Evolutionary conservation across 306 rosid species (phyloP), one percentile per base, ranked within the genome.

Genomic region (Vicia villosa): DNA sequence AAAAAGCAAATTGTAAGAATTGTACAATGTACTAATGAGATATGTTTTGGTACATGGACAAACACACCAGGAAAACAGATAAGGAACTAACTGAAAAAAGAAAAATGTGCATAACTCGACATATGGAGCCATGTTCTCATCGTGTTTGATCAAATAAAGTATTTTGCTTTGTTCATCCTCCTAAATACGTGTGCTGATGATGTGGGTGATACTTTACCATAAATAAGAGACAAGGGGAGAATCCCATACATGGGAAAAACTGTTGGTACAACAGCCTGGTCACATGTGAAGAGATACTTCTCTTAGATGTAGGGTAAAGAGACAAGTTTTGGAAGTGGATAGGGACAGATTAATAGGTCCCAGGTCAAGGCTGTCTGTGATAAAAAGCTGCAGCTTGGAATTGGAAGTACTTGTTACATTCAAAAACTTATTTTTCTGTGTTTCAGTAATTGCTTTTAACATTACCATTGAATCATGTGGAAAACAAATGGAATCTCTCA

Each of bases 271-370:
- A 36, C 59, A 74, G 79, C 12, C 68, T 76, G 76, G 60, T 63
- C 69, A 70, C 81, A 68, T 52, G 81, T 21, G 66, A 30, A 41
- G 67, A 63, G 40, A 63, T 57, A 63, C 26, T 77, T 62, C 5
- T 69, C 66, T 69, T 28, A 26, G 41, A 16, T 42, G 30, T 5
- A 8, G 37, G 43, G 70, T 16, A 34, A 60, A 37, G 58, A 40
- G n/a, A 43, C 49, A 28, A 74, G 66, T 40, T 37, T 55, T 55
- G 16, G 34, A 54, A 24, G 3, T 5, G 60, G 50, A 11, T 19
- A 12, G 11, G 7, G 15, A 54, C 58, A 40, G 47, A 14, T 20
- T 52, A 51, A 19, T 55, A 37, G 79, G 74, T 49, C 65, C 75
- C 59, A 69, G 40, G 40, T 51, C 15, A 76, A 8, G 66, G 43